Percentiles rank a stretch among this genome's conserved stretches.
phyloP scores from a whole-genome alignment of 2,329 filamentous ascomycete genomes.

The Fulvia fulva region DNA sequence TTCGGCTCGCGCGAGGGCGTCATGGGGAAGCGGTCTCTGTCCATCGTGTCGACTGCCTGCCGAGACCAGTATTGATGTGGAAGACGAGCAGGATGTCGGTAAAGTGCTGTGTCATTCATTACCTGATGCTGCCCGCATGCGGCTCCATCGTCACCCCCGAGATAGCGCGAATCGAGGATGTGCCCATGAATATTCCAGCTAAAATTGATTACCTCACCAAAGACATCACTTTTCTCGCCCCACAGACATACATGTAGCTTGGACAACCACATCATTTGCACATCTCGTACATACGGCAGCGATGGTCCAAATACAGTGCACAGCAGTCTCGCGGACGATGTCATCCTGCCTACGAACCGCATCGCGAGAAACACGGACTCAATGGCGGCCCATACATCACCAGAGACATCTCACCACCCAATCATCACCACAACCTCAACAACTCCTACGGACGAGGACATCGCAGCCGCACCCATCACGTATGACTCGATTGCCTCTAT shows the following conservation, averaged over 20 bases:
- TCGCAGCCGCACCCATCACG: neutral
- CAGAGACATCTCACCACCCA: conserved; percentile 6
- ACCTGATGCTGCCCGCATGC: neutral
- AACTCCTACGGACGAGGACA: conserved; percentile 1
- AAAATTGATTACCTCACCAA: neutral
- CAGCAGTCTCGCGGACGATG: conserved; percentile 3
- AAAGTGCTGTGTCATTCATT: neutral
- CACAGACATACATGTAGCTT: too few relatives aligned
- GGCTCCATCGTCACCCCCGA: neutral
- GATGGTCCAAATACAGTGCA: conserved; percentile 2
- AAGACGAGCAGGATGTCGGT: neutral
- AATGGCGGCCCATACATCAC: conserved; percentile 1
- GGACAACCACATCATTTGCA: neutral
- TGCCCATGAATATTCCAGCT: neutral
- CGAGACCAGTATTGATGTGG: neutral
- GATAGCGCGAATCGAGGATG: neutral
- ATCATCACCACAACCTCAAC: conserved; percentile 5
- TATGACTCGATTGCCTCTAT: neutral
- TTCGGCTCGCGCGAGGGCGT: conserved; percentile 52
- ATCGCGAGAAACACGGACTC: conserved; percentile 1
- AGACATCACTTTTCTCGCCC: neutral
- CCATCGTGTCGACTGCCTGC: neutral
- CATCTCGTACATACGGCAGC: neutral
- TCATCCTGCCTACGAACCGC: neutral
- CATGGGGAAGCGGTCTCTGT: conserved; percentile 34